phyloP scores from a whole-genome alignment of 148 eudicot species.

The Amaranthus cruentus region DNA sequence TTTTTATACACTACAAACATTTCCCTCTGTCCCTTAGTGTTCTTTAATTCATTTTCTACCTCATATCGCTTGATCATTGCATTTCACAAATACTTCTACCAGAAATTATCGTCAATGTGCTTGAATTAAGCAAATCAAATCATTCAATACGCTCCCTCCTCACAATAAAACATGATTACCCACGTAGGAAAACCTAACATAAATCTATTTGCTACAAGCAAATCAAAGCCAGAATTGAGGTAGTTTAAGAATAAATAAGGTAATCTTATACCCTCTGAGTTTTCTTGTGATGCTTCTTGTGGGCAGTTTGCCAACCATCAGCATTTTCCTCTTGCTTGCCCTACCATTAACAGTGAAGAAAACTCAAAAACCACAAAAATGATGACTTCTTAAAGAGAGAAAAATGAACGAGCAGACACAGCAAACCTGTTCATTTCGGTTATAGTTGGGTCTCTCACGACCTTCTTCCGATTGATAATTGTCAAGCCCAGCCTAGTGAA shows the following conservation, averaged over 20 bases:
- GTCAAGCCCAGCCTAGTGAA: conserved; percentile 32
- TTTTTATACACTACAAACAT: no score
- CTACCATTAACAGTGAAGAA: conserved; percentile 30
- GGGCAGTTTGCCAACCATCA: conserved; percentile 80
- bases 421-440: conserved; percentile 34
- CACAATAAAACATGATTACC: not conserved
- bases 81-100: no score
- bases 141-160: no score
- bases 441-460: conserved; percentile 18
- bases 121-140: no score
- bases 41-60: no score
- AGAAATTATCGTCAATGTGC: no score
- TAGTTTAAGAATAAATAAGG: not conserved
- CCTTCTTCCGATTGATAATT: conserved; percentile 33
- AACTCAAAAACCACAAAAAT: conserved; percentile 2
- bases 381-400: not conserved
- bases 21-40: no score
- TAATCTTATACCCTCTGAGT: conserved; percentile 48
- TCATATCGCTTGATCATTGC: no score
- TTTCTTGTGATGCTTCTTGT: conserved; percentile 50
- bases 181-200: not conserved
- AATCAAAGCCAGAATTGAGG: not conserved
- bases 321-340: conserved; percentile 32
- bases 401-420: not conserved
- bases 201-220: not conserved